These are phyloP conservation scores for Lactarius psammicola DNA, from an alignment of 768 basidiomycete species.

Conservation along the genomic window DNA sequence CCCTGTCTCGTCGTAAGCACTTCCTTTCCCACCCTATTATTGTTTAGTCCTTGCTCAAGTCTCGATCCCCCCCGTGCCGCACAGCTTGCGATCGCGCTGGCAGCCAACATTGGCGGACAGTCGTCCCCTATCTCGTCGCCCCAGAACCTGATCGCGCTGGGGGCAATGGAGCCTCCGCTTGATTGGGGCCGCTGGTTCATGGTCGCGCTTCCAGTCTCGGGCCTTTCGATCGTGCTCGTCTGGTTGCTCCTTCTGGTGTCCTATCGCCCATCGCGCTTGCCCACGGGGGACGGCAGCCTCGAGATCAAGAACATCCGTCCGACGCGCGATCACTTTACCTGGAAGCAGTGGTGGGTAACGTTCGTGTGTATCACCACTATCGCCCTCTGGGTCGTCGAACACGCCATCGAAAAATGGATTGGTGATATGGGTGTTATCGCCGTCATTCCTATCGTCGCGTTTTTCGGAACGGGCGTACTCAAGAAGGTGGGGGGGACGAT, in stretches of 20 bases:
- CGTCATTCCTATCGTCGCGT: conserved; percentile 86
- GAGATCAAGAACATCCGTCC: conserved; percentile 84
- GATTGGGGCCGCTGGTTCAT: conserved; percentile 94
- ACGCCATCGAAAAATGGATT: conserved; percentile 66
- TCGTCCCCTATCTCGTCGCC: conserved; percentile 97
- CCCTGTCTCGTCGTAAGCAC: conserved; percentile 87
- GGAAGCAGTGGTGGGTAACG: conserved; percentile 88
- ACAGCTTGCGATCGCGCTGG: conserved; percentile 94
- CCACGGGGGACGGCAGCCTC: conserved; percentile 73
- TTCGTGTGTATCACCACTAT: conserved; percentile 85
- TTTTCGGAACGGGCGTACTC: conserved; percentile 90
- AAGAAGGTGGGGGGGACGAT: conserved; percentile 68
- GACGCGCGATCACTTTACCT: conserved; percentile 74
- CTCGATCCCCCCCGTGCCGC: conserved; percentile 8
- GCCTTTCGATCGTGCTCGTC: conserved; percentile 81
- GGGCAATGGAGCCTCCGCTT: conserved; percentile 79
- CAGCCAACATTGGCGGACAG: conserved; percentile 97
- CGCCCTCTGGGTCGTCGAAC: conserved; percentile 84
- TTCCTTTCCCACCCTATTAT: not conserved
- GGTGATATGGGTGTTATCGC: conserved; percentile 99
- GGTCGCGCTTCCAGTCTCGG: conserved; percentile 89
- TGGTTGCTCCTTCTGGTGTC: conserved; percentile 86
- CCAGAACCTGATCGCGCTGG: conserved; percentile 91
- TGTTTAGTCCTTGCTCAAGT: not conserved
- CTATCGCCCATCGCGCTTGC: conserved; percentile 71